Conservation (phyloP, 805 yeast genomes). For the Cyberlindnera misumaiensis region DNA sequence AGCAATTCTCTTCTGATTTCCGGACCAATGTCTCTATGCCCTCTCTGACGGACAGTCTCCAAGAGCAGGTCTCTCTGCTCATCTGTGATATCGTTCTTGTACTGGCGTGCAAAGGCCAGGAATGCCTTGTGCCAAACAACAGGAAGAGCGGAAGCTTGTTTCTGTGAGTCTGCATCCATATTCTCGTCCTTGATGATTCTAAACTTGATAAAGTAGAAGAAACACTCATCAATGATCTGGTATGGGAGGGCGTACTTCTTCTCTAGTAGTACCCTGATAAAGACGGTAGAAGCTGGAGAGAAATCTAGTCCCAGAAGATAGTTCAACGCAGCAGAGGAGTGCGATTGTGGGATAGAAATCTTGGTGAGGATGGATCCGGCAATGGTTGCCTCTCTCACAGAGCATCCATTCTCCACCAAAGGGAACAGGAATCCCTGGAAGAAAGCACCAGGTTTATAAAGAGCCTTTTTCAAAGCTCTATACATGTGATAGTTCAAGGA, state of each 20-base stretch:
- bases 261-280: constrained; percentile 82
- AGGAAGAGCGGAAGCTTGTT: constrained; percentile 55
- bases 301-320: constrained; percentile 78
- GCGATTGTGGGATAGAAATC: constrained; percentile 89
- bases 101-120: constrained; percentile 89
- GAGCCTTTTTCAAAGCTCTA: constrained; percentile 83
- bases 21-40: constrained; percentile 83
- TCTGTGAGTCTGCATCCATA: constrained; percentile 33
- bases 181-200: constrained; percentile 46
- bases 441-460: constrained; percentile 96
- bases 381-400: constrained; percentile 90
- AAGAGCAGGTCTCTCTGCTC: constrained; percentile 93
- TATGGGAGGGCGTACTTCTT: constrained; percentile 96
- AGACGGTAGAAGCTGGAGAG: constrained; percentile 82
- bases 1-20: constrained; percentile 90
- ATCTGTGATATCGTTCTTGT: constrained; percentile 96
- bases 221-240: constrained; percentile 91
- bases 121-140: constrained; percentile 98
- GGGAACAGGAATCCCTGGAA: constrained; percentile 96
- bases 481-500: constrained; percentile 87
- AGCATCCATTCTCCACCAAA: constrained; percentile 78
- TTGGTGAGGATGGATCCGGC: constrained; percentile 87
- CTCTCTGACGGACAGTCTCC: constrained; percentile 86
- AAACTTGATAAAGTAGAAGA: constrained; percentile 89
- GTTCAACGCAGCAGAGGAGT: constrained; percentile 91